Evolutionary conservation across 192 early-diverging fungal genomes (phyloP).

Genomic region (Backusella tarrabulga): DNA sequence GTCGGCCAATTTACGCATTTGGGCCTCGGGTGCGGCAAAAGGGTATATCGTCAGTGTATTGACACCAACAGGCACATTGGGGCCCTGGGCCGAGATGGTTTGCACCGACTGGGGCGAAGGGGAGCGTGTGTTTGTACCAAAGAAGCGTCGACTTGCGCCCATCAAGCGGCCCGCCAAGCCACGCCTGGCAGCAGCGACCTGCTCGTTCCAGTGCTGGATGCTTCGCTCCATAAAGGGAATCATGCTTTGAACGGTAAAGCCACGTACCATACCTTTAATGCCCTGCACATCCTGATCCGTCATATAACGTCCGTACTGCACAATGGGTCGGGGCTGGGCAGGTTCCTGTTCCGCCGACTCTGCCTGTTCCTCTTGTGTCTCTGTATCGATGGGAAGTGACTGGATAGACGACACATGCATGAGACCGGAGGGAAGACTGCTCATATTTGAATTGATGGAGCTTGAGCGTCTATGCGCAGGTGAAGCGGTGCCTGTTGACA

Average conservation of each 20-base stretch:
- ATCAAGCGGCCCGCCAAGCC: conserved; percentile 90
- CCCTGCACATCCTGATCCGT: conserved; percentile 51
- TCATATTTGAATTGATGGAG: conserved; percentile 11
- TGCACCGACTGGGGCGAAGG: conserved; percentile 41
- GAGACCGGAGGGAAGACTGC: background rate
- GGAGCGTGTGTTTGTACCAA: conserved; percentile 59
- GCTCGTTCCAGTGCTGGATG: conserved; percentile 87
- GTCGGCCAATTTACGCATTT: conserved; percentile 91
- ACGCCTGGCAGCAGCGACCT: conserved; percentile 83
- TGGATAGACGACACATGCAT: conserved; percentile 1
- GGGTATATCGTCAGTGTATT: conserved; percentile 48
- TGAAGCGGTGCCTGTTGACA: background rate
- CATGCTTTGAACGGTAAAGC: conserved; percentile 72
- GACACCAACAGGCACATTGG: conserved; percentile 33
- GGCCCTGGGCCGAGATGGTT: conserved; percentile 33
- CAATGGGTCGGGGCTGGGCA: conserved; percentile 17
- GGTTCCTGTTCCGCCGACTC: background rate
- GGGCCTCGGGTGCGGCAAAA: conserved; percentile 83
- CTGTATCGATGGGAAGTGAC: background rate
- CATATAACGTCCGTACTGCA: conserved; percentile 53
- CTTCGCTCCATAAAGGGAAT: conserved; percentile 88
- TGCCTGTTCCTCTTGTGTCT: conserved; percentile 25
- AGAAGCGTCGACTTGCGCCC: conserved; percentile 79
- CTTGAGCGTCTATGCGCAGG: conserved; percentile 8
- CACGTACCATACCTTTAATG: conserved; percentile 48